Conservation (phyloP, 345 rosid species). For the Aurinia saxatilis region DNA sequence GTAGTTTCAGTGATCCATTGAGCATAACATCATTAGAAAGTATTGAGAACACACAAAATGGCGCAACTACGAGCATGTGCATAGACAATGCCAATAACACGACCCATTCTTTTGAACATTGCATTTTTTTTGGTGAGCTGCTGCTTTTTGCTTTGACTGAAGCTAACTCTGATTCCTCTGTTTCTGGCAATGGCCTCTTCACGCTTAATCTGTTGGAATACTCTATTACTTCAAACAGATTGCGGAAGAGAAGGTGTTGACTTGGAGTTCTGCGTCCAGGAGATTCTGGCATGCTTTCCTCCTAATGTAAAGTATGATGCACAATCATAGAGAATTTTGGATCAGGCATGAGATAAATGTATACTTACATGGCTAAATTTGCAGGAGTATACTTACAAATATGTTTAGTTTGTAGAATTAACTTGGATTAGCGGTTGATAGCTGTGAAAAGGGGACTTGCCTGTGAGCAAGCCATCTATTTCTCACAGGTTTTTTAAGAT, state of each 20-base stretch:
- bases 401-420: too few relatives aligned
- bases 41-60: too few relatives aligned
- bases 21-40: too few relatives aligned
- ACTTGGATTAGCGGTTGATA: conserved; percentile 85
- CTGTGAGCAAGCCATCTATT: conserved; percentile 74
- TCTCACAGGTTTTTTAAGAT: conserved; percentile 70
- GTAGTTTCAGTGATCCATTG: too few relatives aligned
- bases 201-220: not conserved
- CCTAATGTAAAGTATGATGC: conserved; percentile 48
- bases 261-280: conserved; percentile 60
- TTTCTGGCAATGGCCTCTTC: conserved; percentile 42
- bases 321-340: not conserved
- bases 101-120: too few relatives aligned
- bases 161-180: conserved; percentile 58
- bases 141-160: too few relatives aligned
- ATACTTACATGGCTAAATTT: not conserved
- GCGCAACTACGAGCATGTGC: too few relatives aligned
- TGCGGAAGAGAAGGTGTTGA: conserved; percentile 76
- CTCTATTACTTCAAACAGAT: conserved; percentile 29
- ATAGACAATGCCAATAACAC: too few relatives aligned
- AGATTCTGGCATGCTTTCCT: conserved; percentile 41
- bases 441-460: conserved; percentile 91
- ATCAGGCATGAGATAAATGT: not conserved
- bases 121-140: too few relatives aligned
- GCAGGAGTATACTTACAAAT: too few relatives aligned